Base-by-base conservation (phyloP, 2,329 filamentous ascomycete species). In the Ophiostoma perfectum region DNA sequence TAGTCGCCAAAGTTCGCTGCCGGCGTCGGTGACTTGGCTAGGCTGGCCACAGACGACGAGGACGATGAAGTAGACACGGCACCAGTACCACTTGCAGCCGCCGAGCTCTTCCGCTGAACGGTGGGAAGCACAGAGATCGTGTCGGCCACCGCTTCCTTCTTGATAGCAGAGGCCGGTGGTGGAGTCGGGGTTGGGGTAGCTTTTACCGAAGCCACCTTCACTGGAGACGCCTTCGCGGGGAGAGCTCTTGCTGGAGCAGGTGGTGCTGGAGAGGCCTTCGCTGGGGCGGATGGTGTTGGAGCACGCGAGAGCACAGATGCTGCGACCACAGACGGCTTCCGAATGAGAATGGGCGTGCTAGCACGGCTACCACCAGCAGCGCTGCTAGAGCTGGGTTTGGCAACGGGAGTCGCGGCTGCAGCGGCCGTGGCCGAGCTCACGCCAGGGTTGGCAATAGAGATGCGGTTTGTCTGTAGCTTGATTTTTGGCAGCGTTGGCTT, bases 101-200 rank as follows among this genome's bases (percentile, higher is more conserved):
- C n/a, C 6, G 66, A 44, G 44, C 63, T 58, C 47, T 71, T 44
- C 18, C 72, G 71, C 14, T 63, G 60, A 16, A 42, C 38, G 2
- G 60, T 68, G 67, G 7, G 71, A 45, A 72, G 71, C n/a, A 74
- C 73, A 2, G 74, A 66, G 14, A 75, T 76, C 1, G 74, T 74
- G 67, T 76, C 74, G 8, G 69, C 70, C 7, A 63, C 65, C 9
- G 62, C 41, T 55, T 70, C 69, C 9, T 44, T 55, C 38, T 67
- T 65, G 8, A 64, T 41, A 6, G 62, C 9, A 16, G 52, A 44
- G 2, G 66, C 60, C 36, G 66, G 52, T 4, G 64, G 44, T 12
- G 60, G 38, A 5, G 47, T 38, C 8, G 64, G 39, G 7, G 63
- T 42, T 7, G 63, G 9, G n/a, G 66, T 38, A 9, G 9, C 69